Evolutionary conservation across 306 rosid species (phyloP).

Genomic region (Benincasa hispida): DNA sequence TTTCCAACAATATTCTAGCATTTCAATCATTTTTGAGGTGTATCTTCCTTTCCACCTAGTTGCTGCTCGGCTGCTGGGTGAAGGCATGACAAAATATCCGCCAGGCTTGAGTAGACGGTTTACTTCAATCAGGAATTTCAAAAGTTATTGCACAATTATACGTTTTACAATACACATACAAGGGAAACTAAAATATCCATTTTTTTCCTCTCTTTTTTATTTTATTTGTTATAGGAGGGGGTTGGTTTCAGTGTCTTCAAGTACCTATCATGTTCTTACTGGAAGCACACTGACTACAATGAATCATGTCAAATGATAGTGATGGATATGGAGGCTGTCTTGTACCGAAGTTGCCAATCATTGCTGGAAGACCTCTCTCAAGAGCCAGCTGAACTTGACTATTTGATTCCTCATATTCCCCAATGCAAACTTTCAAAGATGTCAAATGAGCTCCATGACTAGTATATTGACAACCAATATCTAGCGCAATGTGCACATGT

Average conservation of each 20-base stretch:
- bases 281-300: conserved; percentile 84
- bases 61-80: neutral
- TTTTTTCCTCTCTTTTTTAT: neutral
- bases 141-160: conserved; percentile 1
- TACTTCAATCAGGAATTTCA: conserved; percentile 34
- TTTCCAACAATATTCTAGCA: conserved; percentile 63
- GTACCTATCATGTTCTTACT: conserved; percentile 66
- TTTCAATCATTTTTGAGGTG: conserved; percentile 46
- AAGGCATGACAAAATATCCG: neutral
- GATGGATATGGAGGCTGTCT: conserved; percentile 87
- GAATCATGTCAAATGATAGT: conserved; percentile 72
- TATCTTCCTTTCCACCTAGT: conserved; percentile 13
- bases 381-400: conserved; percentile 83
- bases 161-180: neutral
- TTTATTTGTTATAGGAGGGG: no score
- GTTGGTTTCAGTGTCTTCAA: neutral
- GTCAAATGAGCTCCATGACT: conserved; percentile 85
- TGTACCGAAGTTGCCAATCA: neutral
- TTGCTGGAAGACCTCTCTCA: neutral
- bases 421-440: conserved; percentile 72
- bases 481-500: conserved; percentile 62
- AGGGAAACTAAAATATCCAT: neutral
- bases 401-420: conserved; percentile 82
- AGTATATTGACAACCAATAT: conserved; percentile 83
- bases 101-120: no score